Conservation (phyloP, 169 alveolate species). For the Plasmodium chabaudi region DNA sequence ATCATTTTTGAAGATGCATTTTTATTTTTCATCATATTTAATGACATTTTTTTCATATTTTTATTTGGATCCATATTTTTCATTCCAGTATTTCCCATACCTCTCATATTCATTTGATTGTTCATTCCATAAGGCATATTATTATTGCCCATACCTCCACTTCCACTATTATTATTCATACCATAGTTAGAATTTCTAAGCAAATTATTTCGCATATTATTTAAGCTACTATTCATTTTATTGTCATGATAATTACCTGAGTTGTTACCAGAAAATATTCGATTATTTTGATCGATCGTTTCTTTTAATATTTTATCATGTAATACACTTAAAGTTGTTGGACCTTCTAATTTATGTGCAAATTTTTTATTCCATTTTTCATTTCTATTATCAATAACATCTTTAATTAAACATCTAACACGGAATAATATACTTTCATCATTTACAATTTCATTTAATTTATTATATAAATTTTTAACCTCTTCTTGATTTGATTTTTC, state of each 20-base stretch:
- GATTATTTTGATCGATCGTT: conserved; percentile 22
- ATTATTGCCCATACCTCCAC: not conserved
- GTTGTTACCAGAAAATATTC: conserved; percentile 27
- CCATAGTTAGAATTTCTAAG: conserved; percentile 36
- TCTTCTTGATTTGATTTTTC: conserved; percentile 79
- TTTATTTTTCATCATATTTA: conserved; percentile 40
- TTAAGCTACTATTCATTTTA: conserved; percentile 54
- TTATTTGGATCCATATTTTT: conserved; percentile 59
- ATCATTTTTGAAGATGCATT: conserved; percentile 22
- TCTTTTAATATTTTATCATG: conserved; percentile 75
- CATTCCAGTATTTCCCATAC: conserved; percentile 12
- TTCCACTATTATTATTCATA: conserved; percentile 10
- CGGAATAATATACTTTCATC: conserved; percentile 86
- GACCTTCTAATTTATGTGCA: conserved; percentile 76
- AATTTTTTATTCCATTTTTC: conserved; percentile 87
- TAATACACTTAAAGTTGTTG: conserved; percentile 64
- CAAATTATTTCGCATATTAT: conserved; percentile 45
- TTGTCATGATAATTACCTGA: conserved; percentile 44
- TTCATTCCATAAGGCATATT: not conserved
- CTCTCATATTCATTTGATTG: conserved; percentile 5
- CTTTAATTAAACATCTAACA: conserved; percentile 88
- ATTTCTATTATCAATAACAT: conserved; percentile 88
- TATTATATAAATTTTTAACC: conserved; percentile 85
- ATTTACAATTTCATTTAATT: conserved; percentile 84
- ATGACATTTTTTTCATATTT: conserved; percentile 42